Evolutionary conservation across 108 stramenopile genomes (phyloP).

Genomic region (Heterococcus sp.): DNA sequence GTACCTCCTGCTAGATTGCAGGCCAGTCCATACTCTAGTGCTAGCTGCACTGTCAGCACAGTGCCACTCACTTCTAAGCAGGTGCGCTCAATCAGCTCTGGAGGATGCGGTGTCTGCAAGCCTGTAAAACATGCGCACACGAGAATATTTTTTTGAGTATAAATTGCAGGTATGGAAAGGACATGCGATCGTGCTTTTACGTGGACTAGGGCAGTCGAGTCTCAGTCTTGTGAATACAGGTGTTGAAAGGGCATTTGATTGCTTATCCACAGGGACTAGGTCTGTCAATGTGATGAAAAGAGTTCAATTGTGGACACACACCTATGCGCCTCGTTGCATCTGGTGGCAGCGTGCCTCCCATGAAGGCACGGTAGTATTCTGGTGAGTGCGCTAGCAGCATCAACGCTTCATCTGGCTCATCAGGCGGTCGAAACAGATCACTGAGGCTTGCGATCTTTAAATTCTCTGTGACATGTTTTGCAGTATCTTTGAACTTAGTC

Average conservation of each 20-base stretch:
- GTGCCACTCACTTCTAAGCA: constrained; percentile 21
- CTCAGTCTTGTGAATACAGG: background rate
- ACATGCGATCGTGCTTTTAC: background rate
- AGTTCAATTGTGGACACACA: background rate
- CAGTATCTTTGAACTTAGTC: constrained; percentile 20
- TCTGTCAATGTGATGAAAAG: background rate
- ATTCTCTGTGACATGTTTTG: background rate
- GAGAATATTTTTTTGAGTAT: too few relatives aligned
- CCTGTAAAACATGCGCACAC: background rate
- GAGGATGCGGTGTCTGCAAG: constrained; percentile 9
- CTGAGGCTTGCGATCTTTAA: background rate
- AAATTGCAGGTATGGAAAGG: background rate
- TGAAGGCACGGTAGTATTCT: constrained; percentile 10
- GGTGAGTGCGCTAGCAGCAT: constrained; percentile 14
- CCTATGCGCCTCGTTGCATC: constrained; percentile 11
- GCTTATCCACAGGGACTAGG: background rate
- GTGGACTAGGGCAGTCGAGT: background rate
- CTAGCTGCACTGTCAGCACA: constrained; percentile 14
- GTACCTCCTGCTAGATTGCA: constrained; percentile 36
- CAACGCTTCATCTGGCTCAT: constrained; percentile 16
- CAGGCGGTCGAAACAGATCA: constrained; percentile 16
- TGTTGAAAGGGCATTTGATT: background rate
- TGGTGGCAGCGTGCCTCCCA: constrained; percentile 2
- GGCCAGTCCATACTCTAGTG: constrained; percentile 12
- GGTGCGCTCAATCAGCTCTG: constrained; percentile 11